A percentile compares a stretch with the other conserved stretches of the same genome.
Evolutionary conservation across 345 rosid species (phyloP).

Genomic region (Brassica carinata): DNA sequence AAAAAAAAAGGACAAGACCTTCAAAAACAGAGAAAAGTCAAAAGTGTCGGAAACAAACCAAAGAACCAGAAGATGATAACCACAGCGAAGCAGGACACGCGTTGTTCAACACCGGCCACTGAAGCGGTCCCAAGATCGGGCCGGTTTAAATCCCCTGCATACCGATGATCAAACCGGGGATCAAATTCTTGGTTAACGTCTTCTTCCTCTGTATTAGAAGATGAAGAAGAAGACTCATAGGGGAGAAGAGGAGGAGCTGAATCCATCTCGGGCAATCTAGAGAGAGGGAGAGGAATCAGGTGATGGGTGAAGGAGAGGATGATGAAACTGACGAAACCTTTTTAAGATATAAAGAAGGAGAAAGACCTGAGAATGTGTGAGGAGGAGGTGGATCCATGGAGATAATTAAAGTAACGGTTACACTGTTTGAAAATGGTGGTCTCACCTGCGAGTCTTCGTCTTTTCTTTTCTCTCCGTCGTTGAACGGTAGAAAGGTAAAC

Average conservation of each 20-base stretch:
- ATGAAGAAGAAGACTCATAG: not conserved
- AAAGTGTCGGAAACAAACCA: conserved; percentile 48
- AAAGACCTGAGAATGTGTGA: conserved; percentile 21
- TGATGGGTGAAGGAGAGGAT: not conserved
- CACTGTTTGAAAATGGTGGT: not conserved
- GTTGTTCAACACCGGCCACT: conserved; percentile 44
- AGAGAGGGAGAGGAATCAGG: not conserved
- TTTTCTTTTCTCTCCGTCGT: not conserved
- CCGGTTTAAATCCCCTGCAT: not conserved
- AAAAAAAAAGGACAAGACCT: not conserved
- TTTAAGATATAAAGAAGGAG: not conserved
- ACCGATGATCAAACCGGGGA: not conserved
- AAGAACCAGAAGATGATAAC: conserved; percentile 66
- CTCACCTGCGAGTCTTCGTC: conserved; percentile 25
- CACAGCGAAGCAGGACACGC: conserved; percentile 59
- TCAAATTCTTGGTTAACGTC: conserved; percentile 37
- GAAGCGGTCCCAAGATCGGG: conserved; percentile 28
- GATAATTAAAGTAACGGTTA: not conserved
- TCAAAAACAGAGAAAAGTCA: conserved; percentile 1
- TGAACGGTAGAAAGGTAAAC: conserved; percentile 5
- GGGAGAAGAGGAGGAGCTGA: conserved; percentile 16
- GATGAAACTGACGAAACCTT: conserved; percentile 5
- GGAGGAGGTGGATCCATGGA: conserved; percentile 16
- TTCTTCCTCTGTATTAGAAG: conserved; percentile 30
- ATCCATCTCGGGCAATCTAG: conserved; percentile 46